Base-by-base conservation (phyloP, 2,329 filamentous ascomycete genomes). In the Rhinocladiella mackenziei region DNA sequence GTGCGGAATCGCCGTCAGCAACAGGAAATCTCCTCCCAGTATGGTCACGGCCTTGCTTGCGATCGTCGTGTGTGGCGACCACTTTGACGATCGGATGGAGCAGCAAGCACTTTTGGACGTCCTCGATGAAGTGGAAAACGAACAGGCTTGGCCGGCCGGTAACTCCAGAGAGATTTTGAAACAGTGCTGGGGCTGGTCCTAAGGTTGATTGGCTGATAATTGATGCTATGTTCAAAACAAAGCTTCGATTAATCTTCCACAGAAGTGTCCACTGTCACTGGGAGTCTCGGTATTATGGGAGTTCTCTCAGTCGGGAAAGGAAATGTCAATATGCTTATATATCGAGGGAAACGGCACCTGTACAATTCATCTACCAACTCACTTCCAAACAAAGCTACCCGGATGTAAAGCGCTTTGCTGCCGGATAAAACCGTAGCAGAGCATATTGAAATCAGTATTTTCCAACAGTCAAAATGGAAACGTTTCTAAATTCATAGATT, bases 1-100 rank as follows among this genome's bases (percentile, higher is more conserved):
- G 2, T 81, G 77, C 52, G 78, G 78, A 2, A 80, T 81, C 25
- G 77, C 75, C 0, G 56, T 75, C 7, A 74, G 72, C 25, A 82
- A 82, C 55, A 66, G 71, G 31, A 71, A 69, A 60, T 75, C 70
- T 2, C 73, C 77, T n/a, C 77, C 78, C 0, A 69, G 69, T 25
- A 69, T 78, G 61, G 77, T 79, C 52, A 61, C 55, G 13, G 62
- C 62, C 2, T 60, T 55, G 20, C 53, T 62, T 34, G 59, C 58
- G 7, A 62, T 65, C 32, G 55, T 57, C 1, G 60, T 63, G 55
- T 64, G 61, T 43, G 62, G 62, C 2, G 62, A 63, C 14, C 56
- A 58, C 26, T 63, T 64, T 30, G 55, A 55, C 5, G 57, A 60
- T 13, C 32, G 23, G 2, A 35, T 54, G 11, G 62, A 64, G 36